Evolutionary conservation across 2,329 filamentous ascomycete genomes (phyloP), one percentile per base, ranked within the genome.

Genomic region (Pyrenochaeta sp.): DNA sequence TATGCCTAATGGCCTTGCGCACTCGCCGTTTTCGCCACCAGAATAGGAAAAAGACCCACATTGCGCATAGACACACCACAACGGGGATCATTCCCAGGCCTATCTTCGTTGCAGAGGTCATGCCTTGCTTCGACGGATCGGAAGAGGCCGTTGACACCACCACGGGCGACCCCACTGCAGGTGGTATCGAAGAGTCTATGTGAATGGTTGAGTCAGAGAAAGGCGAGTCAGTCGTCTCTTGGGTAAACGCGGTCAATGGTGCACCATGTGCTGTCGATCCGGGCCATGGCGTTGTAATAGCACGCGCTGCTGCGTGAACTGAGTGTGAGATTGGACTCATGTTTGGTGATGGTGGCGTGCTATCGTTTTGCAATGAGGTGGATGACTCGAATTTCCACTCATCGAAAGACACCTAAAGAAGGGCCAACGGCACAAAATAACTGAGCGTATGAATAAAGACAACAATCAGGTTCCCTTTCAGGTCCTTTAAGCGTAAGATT

Each of bases 81-180:
- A 71, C 50, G 4, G 72, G 70, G 37, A 70, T 66, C 59, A 72
- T 68, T 6, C 61, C 69, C 12, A 74, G 62, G 10, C 69, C 71
- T 10, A 72, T 45, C 44, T 68, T 72, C 37, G 49, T 63, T 4
- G 37, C 64, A 19, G 49, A 54, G 43, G 54, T 43, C 52, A 62
- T 55, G 30, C 27, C 37, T 25, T 50, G 58, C 27, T 57, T 43
- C 13, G 46, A 27, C 8, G 43, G 44, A 28, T 42, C 46, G 15
- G 49, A 43, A 25, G 50, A 50, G 19, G 43, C 44, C 25, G 48
- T 15, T n/a, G 52, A 30, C 2, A 32, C 36, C 10, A 52, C 13
- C 9, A n/a, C 8, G 10, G 44, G 34, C 45, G 46, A 49, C 22
- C 25, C 25, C 30, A 22, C 40, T 7, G 34, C 36, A n/a, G 37